Conservation (phyloP, 164 flowering plant genomes). For the Warburgia ugandensis region DNA sequence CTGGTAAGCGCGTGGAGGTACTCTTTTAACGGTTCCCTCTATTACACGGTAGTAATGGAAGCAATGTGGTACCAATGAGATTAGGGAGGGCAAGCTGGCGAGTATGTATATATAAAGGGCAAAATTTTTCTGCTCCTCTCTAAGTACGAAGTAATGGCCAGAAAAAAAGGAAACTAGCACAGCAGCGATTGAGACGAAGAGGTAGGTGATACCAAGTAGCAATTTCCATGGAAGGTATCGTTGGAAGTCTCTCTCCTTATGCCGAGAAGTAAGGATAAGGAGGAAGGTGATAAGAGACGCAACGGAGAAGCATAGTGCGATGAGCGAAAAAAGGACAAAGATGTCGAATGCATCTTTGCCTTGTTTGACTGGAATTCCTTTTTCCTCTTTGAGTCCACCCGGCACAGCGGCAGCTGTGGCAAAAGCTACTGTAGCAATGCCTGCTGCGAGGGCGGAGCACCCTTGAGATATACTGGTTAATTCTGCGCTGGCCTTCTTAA, state of each 20-base stretch:
- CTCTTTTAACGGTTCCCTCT: too few relatives aligned
- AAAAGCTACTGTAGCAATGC: constrained; percentile 1
- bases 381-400: neutral
- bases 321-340: constrained; percentile 18
- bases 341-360: constrained; percentile 13
- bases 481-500: neutral
- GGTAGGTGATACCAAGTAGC: constrained; percentile 15
- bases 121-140: constrained; percentile 9
- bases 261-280: constrained; percentile 18
- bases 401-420: constrained; percentile 3
- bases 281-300: constrained; percentile 20
- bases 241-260: constrained; percentile 13
- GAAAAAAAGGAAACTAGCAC: constrained; percentile 22
- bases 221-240: constrained; percentile 8
- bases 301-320: constrained; percentile 21
- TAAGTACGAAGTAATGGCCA: constrained; percentile 21
- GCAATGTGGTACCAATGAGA: too few relatives aligned
- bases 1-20: too few relatives aligned
- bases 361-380: constrained; percentile 11
- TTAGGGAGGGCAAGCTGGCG: constrained; percentile 12
- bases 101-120: constrained; percentile 10
- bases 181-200: constrained; percentile 19
- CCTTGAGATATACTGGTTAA: neutral
- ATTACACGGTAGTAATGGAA: too few relatives aligned
- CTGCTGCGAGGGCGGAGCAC: constrained; percentile 2